Base-by-base conservation (phyloP, 257 asterid genomes). In the Vinca minor region DNA sequence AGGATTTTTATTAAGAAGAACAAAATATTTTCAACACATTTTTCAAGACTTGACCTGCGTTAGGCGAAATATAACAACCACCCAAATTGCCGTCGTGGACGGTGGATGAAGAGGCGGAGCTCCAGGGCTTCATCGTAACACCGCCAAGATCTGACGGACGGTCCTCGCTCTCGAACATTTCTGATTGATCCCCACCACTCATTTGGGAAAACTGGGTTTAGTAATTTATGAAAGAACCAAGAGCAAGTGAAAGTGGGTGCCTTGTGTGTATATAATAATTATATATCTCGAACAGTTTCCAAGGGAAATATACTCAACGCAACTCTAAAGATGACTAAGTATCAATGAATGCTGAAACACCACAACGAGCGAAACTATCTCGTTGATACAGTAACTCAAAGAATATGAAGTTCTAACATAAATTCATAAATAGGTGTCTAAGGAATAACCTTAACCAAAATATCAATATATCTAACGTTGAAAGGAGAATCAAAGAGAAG, bases 21-120 rank as follows among this genome's bases (percentile, higher is more conserved):
- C 36, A 81, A 84, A 6, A 81, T 80, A 69, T 76, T 78, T 31
- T 81, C 86, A 81, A 73, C 34, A 81, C 86, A 67, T 75, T 81
- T 59, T 81, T 82, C 6, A 81, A 67, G 4, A 78, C 78, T 56
- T 81, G 84, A 78, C 73, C 84, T 53, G 82, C 76, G 73, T 55
- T 56, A 9, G 76, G 73, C 0, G 75, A 35, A 25, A 62, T 29
- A 50, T 59, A 66, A n/a, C n/a, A n/a, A 64, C 66, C 17, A 62
- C 66, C 46, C 46, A 71, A 15, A 41, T 71, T 74, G 13, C n/a
- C n/a, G n/a, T 62, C 64, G 28, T 50, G 63, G 18, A 17, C 15
- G 8, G 55, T 60, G 15, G 76, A 9, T 9, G 65, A 39, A 29
- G 42, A 67, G 54, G 23, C 34, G 57, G 61, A 49, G 70, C 29